A percentile compares a stretch with the other conserved stretches of the same genome.
phyloP scores from a whole-genome alignment of 495 filamentous ascomycete species.

The Lophium mytilinum region DNA sequence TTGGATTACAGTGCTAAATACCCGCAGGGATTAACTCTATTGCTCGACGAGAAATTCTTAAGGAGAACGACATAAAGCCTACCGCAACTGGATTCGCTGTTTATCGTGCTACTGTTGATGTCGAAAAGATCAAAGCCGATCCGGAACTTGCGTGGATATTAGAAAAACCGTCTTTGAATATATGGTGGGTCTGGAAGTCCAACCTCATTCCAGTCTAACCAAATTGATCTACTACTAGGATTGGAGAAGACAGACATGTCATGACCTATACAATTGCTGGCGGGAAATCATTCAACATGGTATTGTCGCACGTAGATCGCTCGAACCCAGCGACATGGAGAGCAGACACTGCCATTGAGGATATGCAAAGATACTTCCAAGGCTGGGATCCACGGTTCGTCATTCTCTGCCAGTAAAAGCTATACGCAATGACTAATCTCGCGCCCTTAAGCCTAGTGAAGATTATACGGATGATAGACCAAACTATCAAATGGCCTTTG shows the following conservation, averaged over 20 bases:
- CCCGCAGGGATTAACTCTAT: constrained; percentile 33
- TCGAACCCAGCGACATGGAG: constrained; percentile 19
- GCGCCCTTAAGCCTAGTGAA: constrained; percentile 28
- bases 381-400: constrained; percentile 37
- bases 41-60: constrained; percentile 29
- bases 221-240: constrained; percentile 1
- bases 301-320: constrained; percentile 22
- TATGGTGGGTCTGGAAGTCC: constrained; percentile 29
- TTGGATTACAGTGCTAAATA: no score
- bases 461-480: constrained; percentile 35
- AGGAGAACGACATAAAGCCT: constrained; percentile 15
- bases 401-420: neutral
- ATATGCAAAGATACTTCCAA: constrained; percentile 32
- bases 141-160: constrained; percentile 36
- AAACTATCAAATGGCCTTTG: constrained; percentile 38
- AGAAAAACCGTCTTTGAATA: constrained; percentile 36
- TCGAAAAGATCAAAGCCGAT: constrained; percentile 34
- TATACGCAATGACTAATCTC: neutral
- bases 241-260: constrained; percentile 20
- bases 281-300: constrained; percentile 24
- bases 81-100: constrained; percentile 33
- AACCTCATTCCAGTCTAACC: neutral
- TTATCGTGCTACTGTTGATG: constrained; percentile 39
- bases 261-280: constrained; percentile 22
- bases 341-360: constrained; percentile 17